Conservation (phyloP, 352 stramenopile genomes). For the Globisporangium polare region DNA sequence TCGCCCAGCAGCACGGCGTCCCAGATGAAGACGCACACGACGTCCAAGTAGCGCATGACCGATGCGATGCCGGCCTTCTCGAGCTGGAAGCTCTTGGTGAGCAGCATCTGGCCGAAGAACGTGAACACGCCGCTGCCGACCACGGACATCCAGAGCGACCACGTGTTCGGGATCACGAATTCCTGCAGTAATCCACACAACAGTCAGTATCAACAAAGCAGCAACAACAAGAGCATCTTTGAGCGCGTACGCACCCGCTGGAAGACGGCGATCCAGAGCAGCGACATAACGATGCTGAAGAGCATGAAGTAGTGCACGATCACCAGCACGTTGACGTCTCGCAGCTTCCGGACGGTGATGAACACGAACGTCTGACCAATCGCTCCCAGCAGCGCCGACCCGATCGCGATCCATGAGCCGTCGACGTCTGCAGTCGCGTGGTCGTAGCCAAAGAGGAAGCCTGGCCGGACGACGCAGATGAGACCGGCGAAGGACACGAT, state of each 20-base stretch:
- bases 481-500: conserved; percentile 32
- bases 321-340: conserved; percentile 37
- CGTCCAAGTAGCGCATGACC: conserved; percentile 81
- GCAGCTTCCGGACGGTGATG: conserved; percentile 43
- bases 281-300: conserved; percentile 34
- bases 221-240: too few relatives aligned
- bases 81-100: conserved; percentile 81
- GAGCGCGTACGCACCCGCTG: conserved; percentile 28
- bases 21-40: conserved; percentile 83
- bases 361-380: conserved; percentile 47
- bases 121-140: conserved; percentile 62
- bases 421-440: conserved; percentile 9
- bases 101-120: conserved; percentile 58
- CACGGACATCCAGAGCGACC: conserved; percentile 37
- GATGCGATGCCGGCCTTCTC: conserved; percentile 79
- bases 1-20: conserved; percentile 58
- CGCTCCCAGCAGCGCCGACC: conserved; percentile 35
- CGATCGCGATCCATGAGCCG: conserved; percentile 28
- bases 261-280: conserved; percentile 38
- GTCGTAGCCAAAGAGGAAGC: conserved; percentile 39
- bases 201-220: background rate
- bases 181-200: background rate
- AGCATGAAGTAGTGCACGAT: conserved; percentile 66
- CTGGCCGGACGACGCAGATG: conserved; percentile 40
- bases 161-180: conserved; percentile 45